Conservation (phyloP, 208 protist genomes). For the Wallacemonas sp. region DNA sequence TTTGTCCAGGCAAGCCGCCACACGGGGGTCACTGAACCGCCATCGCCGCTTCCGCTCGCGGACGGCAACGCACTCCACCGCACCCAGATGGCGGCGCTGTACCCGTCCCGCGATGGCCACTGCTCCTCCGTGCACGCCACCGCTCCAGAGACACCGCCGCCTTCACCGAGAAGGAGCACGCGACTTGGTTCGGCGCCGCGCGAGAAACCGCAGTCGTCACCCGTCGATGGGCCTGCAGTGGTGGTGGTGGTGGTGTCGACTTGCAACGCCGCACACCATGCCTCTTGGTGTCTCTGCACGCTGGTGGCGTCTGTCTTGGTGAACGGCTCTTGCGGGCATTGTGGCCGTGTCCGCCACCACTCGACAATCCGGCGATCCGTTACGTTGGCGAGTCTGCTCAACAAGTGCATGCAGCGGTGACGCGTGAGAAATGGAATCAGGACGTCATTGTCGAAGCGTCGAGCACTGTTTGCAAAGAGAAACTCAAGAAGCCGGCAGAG, state of each 20-base stretch:
- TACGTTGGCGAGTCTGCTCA: conserved; percentile 36
- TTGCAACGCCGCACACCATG: conserved; percentile 34
- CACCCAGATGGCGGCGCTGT: conserved; percentile 47
- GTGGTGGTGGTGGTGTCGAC: neutral
- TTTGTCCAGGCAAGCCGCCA: conserved; percentile 2
- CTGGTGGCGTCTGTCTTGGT: too few relatives aligned
- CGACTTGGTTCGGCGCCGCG: neutral
- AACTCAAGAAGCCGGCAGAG: conserved; percentile 1
- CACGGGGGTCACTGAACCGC: neutral
- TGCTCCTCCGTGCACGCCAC: conserved; percentile 31
- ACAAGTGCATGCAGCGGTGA: conserved; percentile 24
- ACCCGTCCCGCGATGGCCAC: conserved; percentile 65
- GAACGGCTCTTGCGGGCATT: too few relatives aligned
- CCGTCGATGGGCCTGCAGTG: too few relatives aligned
- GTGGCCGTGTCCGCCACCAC: too few relatives aligned
- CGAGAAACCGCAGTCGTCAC: too few relatives aligned
- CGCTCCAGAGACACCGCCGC: conserved; percentile 37
- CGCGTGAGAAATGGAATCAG: conserved; percentile 32
- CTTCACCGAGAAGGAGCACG: conserved; percentile 38
- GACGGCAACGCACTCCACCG: conserved; percentile 25
- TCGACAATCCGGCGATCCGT: conserved; percentile 13
- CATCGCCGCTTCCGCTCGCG: conserved; percentile 19
- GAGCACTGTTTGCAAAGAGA: neutral
- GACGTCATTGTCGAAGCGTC: conserved; percentile 19
- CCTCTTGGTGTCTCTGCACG: too few relatives aligned